These are phyloP conservation scores for Oryza longistaminata DNA, from an alignment of 176 grass and related monocot species.

Conservation along the genomic window DNA sequence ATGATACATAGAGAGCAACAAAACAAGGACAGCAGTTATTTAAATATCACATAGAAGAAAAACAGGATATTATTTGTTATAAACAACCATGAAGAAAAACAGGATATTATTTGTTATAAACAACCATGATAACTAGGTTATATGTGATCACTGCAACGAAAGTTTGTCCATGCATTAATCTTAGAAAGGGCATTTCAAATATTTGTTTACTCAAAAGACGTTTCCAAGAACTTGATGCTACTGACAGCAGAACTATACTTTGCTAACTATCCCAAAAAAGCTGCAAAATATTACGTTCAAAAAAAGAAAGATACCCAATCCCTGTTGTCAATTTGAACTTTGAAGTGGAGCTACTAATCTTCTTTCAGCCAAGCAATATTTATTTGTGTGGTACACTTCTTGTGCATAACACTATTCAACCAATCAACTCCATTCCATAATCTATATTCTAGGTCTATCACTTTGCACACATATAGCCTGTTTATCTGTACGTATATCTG, in stretches of 20 bases:
- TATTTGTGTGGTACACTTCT: background rate
- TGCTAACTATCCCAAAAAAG: background rate
- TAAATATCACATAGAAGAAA: background rate
- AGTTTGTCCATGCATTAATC: background rate
- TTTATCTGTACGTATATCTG: background rate
- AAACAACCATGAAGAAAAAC: background rate
- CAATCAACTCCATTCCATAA: background rate
- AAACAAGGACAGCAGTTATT: background rate
- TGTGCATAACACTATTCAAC: background rate
- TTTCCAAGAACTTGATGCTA: background rate
- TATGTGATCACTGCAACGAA: background rate
- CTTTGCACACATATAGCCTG: background rate
- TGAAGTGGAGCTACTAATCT: background rate
- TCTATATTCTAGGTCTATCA: background rate
- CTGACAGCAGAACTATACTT: background rate
- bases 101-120: no score
- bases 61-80: background rate
- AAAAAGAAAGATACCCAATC: background rate
- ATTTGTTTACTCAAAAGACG: background rate
- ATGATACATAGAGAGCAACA: background rate
- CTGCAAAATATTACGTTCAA: background rate
- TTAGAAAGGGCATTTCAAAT: background rate
- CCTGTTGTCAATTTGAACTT: background rate
- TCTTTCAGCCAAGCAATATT: background rate
- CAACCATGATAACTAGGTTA: background rate